Evolutionary conservation across 2,329 filamentous ascomycete genomes (phyloP), one percentile per base, ranked within the genome.

Genomic region (Penicillium brevicompactum): DNA sequence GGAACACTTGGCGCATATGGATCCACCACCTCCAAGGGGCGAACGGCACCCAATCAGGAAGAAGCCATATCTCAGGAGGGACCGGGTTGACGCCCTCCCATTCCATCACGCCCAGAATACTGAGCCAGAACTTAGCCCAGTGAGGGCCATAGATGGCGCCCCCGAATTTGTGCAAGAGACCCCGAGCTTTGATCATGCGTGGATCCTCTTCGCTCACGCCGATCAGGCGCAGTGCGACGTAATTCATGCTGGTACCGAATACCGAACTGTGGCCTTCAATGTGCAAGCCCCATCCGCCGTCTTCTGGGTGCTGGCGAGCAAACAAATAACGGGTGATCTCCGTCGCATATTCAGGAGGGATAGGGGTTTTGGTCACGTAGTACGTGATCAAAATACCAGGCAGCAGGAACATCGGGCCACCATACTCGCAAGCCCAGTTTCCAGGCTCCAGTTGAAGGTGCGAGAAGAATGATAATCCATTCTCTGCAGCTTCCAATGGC

Each of bases 21-120:
- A 97, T 90, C 93, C 92, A 97, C 92, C 93, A 97, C 62, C 91
- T 82, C 91, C 92, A 96, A 0, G 93, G 93, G 5, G 91, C 87
- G 68, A 96, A 83, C 1, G 92, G 92, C 3, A 91, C 83, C 91
- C 91, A 96, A 72, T 96, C 90, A 0, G 92, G 92, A 3, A 97
- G 77, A 40, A 96, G 80, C 80, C 94, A 99, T 43, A 97, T 74
- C 77, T 99, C 94, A 0, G 94, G 90, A 1, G 94, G 94, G 2
- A 94, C 87, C 0, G 94, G 94, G 66, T 97, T 99, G 64, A 97
- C 92, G 56, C 94, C 87, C 52, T 96, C 91, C 92, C 93, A 99
- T 27, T 88, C 79, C 69, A 87, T 87, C 4, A 97, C 84, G 14
- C 92, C 92, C 57, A 99, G 76, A 2, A 95, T 82, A 38, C 88